Conservation (phyloP, 78 protist genomes). For the Pelomyxa schiedti region DNA sequence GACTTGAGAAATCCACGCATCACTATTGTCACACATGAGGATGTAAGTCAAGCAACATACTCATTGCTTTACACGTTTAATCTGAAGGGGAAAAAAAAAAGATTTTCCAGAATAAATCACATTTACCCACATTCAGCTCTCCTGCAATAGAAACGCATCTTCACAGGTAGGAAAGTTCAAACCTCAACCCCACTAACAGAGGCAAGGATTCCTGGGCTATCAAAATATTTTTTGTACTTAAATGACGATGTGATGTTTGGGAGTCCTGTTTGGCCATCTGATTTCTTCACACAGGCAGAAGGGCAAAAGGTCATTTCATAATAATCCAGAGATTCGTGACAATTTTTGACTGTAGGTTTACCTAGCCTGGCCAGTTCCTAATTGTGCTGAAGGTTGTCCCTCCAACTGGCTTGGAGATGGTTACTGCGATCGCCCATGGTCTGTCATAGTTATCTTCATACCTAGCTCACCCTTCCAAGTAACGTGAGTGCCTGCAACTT, state of each 20-base stretch:
- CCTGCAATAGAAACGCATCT: slow-evolving; percentile 91
- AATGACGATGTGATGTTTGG: slow-evolving; percentile 94
- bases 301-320: slow-evolving; percentile 49
- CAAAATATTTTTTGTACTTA: slow-evolving; percentile 76
- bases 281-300: slow-evolving; percentile 51
- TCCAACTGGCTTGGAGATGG: slow-evolving; percentile 83
- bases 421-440: slow-evolving; percentile 80
- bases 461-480: background rate
- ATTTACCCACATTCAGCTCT: slow-evolving; percentile 88
- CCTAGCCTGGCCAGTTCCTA: slow-evolving; percentile 84
- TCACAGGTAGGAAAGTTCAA: too few relatives aligned
- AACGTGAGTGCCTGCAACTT: slow-evolving; percentile 64
- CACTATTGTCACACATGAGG: slow-evolving; percentile 60
- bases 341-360: slow-evolving; percentile 47
- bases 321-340: background rate
- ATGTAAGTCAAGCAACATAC: background rate
- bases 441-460: background rate
- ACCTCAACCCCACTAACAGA: too few relatives aligned
- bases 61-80: too few relatives aligned
- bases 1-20: slow-evolving; percentile 63
- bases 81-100: too few relatives aligned
- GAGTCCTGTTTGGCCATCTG: slow-evolving; percentile 70
- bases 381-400: slow-evolving; percentile 83
- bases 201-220: too few relatives aligned
- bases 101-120: slow-evolving; percentile 43